These are phyloP conservation scores for Cyberlindnera nakhonratchasimensis DNA, from an alignment of 805 yeast species.

Conservation along the genomic window DNA sequence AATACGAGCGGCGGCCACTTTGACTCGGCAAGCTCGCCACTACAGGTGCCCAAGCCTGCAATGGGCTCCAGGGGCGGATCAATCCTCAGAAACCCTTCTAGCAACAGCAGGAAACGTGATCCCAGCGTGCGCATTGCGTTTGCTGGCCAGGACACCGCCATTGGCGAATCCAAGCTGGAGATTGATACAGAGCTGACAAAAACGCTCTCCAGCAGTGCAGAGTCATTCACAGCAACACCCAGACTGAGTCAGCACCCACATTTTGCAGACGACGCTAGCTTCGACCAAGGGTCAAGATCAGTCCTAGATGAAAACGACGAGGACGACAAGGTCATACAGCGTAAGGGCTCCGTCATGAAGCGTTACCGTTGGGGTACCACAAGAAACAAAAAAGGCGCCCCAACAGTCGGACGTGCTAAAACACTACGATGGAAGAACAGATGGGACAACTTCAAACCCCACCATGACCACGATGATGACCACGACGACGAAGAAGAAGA, in stretches of 20 bases:
- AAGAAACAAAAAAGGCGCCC: constrained; percentile 67
- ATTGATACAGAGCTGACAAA: constrained; percentile 17
- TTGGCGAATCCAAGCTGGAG: constrained; percentile 16
- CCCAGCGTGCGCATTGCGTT: constrained; percentile 25
- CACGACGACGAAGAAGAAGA: constrained; percentile 27
- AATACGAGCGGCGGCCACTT: constrained; percentile 3
- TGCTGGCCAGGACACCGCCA: constrained; percentile 19
- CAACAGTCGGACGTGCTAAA: constrained; percentile 54
- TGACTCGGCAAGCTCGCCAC: constrained; percentile 4
- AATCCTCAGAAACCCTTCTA: constrained; percentile 20
- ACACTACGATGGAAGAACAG: constrained; percentile 51
- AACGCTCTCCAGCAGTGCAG: constrained; percentile 15
- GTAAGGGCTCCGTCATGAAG: constrained; percentile 55
- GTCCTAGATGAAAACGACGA: not conserved
- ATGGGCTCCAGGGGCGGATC: constrained; percentile 18
- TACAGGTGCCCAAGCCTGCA: constrained; percentile 15
- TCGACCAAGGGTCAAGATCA: constrained; percentile 1
- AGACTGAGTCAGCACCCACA: constrained; percentile 21
- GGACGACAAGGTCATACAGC: constrained; percentile 18
- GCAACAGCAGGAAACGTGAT: constrained; percentile 11
- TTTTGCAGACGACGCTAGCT: constrained; percentile 24
- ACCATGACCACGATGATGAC: constrained; percentile 29
- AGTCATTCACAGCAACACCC: constrained; percentile 28
- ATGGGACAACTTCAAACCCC: constrained; percentile 28
- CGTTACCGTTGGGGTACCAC: constrained; percentile 92